These are phyloP conservation scores for Dentiscutata heterogama DNA, from an alignment of 371 early-diverging fungal genomes.

Conservation along the genomic window DNA sequence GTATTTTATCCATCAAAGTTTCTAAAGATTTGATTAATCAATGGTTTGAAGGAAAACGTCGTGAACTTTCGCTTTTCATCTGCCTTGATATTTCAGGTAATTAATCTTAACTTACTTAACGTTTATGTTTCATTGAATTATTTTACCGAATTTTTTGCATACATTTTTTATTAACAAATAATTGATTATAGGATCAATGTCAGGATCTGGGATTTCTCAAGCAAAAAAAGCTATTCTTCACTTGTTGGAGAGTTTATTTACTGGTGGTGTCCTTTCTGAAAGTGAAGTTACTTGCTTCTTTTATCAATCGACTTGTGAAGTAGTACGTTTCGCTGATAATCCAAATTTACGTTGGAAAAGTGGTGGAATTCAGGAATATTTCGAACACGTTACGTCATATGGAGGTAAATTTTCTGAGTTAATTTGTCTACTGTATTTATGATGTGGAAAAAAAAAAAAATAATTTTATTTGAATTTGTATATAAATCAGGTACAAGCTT, in stretches of 20 bases:
- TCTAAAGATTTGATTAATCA: slow-evolving; percentile 19
- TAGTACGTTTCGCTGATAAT: slow-evolving; percentile 20
- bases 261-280: background rate
- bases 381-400: background rate
- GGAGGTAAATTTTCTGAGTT: slow-evolving; percentile 34
- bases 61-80: slow-evolving; percentile 29
- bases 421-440: background rate
- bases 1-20: slow-evolving; percentile 16
- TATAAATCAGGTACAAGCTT: slow-evolving; percentile 34
- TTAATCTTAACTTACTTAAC: background rate
- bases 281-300: slow-evolving; percentile 43
- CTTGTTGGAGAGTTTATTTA: slow-evolving; percentile 19
- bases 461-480: background rate
- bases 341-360: slow-evolving; percentile 34
- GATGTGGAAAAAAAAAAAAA: background rate
- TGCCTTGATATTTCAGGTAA: slow-evolving; percentile 42
- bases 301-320: slow-evolving; percentile 40
- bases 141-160: background rate
- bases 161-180: background rate
- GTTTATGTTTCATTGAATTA: background rate
- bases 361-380: slow-evolving; percentile 24
- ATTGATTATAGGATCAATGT: slow-evolving; percentile 32
- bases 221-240: slow-evolving; percentile 37
- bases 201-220: slow-evolving; percentile 29
- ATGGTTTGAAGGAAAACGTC: slow-evolving; percentile 36